A percentile compares a stretch with the other conserved stretches of the same genome.
Conservation (phyloP, 306 rosid species). For the Citrullus mucosospermus region DNA sequence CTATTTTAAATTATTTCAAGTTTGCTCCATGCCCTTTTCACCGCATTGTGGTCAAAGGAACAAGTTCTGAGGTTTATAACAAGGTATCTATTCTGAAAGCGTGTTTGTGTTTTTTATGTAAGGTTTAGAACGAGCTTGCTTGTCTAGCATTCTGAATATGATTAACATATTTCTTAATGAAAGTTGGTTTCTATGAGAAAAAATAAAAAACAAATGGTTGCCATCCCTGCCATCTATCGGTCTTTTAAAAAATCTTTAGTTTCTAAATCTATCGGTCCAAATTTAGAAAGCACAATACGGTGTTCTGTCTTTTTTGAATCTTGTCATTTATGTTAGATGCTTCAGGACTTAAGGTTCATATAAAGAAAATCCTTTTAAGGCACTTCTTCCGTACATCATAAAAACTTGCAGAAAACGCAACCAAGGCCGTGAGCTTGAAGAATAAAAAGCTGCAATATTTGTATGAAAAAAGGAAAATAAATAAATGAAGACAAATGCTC, state of each 20-base stretch:
- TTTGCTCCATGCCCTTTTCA: constrained; percentile 80
- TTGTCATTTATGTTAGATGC: neutral
- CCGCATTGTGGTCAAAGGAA: constrained; percentile 30
- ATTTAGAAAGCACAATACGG: no score
- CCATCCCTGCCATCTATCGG: no score
- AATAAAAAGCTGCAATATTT: neutral
- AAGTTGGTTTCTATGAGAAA: neutral
- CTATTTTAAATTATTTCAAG: constrained; percentile 50
- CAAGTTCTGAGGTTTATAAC: constrained; percentile 8
- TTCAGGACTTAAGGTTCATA: neutral
- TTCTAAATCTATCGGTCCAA: no score
- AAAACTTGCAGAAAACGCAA: neutral
- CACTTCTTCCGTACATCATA: neutral
- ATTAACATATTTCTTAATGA: neutral
- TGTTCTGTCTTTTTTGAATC: neutral
- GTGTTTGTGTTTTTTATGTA: neutral
- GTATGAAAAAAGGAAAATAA: no score
- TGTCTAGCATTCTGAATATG: no score
- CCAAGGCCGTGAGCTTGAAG: neutral
- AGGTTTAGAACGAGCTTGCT: neutral
- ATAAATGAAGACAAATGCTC: no score
- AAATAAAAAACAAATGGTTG: no score
- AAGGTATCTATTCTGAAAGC: constrained; percentile 28
- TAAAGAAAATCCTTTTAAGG: neutral
- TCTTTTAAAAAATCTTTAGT: no score